phyloP scores from a whole-genome alignment of 306 rosid genomes.

The Pterocarpus santalinus region DNA sequence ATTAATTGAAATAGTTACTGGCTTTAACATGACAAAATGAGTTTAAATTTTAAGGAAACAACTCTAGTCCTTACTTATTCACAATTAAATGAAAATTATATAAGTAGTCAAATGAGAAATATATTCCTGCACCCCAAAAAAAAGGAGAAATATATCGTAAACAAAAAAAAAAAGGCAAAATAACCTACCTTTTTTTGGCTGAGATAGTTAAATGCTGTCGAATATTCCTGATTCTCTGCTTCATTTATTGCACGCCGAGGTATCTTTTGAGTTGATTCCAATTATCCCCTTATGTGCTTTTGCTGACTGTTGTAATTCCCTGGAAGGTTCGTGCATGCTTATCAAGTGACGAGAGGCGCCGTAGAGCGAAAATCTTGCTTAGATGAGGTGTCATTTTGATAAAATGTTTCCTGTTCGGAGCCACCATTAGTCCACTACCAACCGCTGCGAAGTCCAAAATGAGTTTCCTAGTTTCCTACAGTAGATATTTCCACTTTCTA shows the following conservation, averaged over 20 bases:
- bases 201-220: constrained; percentile 3
- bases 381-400: constrained; percentile 25
- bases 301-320: neutral
- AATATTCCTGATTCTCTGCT: constrained; percentile 10
- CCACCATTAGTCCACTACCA: neutral
- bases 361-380: neutral
- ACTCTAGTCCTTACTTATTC: too few relatives aligned
- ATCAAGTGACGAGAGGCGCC: neutral
- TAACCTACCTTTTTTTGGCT: too few relatives aligned
- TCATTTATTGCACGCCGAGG: neutral
- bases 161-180: too few relatives aligned
- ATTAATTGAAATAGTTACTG: too few relatives aligned
- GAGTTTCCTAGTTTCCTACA: neutral
- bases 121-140: too few relatives aligned
- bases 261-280: neutral
- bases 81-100: too few relatives aligned
- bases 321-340: neutral
- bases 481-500: constrained; percentile 23
- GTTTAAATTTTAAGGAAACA: too few relatives aligned
- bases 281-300: neutral
- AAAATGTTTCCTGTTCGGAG: neutral
- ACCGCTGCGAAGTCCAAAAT: neutral
- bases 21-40: too few relatives aligned
- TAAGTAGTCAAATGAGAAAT: too few relatives aligned
- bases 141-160: too few relatives aligned